These are phyloP conservation scores for Cryptococcus sp. DNA, from an alignment of 1,284 basidiomycete species.

Conservation along the genomic window DNA sequence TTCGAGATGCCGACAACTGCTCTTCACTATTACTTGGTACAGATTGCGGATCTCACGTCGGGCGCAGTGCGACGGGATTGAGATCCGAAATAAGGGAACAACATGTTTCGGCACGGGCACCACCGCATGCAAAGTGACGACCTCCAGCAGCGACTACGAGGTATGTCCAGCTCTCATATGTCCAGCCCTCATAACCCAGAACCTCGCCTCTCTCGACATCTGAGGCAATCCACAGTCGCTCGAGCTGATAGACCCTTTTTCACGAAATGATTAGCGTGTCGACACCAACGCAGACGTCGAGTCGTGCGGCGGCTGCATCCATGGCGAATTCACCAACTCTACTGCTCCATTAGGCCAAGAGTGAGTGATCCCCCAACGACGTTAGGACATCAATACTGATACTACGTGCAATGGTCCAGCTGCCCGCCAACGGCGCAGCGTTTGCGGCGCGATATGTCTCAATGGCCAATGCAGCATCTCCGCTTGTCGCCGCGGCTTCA, in stretches of 20 bases:
- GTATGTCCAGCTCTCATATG: not conserved
- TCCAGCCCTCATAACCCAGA: no score
- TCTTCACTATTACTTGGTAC: no score
- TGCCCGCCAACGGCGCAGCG: not conserved
- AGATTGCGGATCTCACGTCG: no score
- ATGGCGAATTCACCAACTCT: constrained; percentile 1
- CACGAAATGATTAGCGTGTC: constrained; percentile 2
- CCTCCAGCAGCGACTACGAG: constrained; percentile 2
- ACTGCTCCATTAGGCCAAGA: constrained; percentile 5
- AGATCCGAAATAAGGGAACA: not conserved
- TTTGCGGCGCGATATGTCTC: constrained; percentile 5
- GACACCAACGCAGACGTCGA: constrained; percentile 7
- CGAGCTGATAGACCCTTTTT: not conserved
- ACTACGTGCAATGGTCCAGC: not conserved
- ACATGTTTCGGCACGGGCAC: constrained; percentile 3
- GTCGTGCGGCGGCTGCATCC: constrained; percentile 11
- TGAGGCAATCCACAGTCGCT: not conserved
- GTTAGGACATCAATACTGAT: not conserved
- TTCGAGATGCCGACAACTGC: no score
- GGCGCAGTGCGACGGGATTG: no score
- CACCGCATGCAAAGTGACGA: constrained; percentile 5
- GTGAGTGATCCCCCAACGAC: not conserved
- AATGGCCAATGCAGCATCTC: constrained; percentile 9
- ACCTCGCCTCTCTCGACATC: no score
- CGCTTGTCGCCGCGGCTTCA: constrained; percentile 5